Conservation (phyloP, 495 filamentous ascomycete species). For the Penicillium desertorum region DNA sequence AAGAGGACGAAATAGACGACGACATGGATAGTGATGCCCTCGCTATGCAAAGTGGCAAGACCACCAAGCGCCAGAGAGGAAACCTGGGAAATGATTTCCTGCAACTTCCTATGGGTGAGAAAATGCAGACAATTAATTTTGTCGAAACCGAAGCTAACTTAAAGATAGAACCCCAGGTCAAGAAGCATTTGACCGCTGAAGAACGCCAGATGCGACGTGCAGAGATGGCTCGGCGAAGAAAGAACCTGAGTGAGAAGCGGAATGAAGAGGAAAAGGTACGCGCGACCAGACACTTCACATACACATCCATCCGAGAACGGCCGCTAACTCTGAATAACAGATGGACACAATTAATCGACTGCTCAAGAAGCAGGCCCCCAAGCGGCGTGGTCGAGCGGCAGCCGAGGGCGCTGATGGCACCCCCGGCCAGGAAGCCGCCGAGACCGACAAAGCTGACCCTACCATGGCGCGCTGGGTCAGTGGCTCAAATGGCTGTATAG, state of each 20-base stretch:
- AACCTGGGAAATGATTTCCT: conserved; percentile 68
- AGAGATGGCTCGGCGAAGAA: conserved; percentile 92
- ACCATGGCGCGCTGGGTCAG: conserved; percentile 79
- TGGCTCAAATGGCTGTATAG: conserved; percentile 61
- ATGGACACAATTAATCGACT: conserved; percentile 99
- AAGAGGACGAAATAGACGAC: conserved; percentile 59
- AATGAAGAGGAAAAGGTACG: conserved; percentile 97
- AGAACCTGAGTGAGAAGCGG: conserved; percentile 96
- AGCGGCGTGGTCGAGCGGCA: conserved; percentile 60
- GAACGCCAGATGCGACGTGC: conserved; percentile 92
- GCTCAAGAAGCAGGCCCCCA: conserved; percentile 92
- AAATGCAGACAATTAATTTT: neutral
- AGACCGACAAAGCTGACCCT: conserved; percentile 59
- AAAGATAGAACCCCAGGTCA: conserved; percentile 78
- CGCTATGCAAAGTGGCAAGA: conserved; percentile 67
- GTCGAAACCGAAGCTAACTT: conserved; percentile 16
- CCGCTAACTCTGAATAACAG: conserved; percentile 29
- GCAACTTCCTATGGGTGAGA: conserved; percentile 79
- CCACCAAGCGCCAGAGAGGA: conserved; percentile 86
- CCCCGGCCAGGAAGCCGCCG: conserved; percentile 56
- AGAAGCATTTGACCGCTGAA: conserved; percentile 89
- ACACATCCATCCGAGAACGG: neutral
- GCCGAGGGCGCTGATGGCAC: conserved; percentile 49
- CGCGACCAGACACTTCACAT: neutral
- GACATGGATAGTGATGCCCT: conserved; percentile 66